Evolutionary conservation across 2,329 filamentous ascomycete genomes (phyloP).

Genomic region (Verticillium isaacii): DNA sequence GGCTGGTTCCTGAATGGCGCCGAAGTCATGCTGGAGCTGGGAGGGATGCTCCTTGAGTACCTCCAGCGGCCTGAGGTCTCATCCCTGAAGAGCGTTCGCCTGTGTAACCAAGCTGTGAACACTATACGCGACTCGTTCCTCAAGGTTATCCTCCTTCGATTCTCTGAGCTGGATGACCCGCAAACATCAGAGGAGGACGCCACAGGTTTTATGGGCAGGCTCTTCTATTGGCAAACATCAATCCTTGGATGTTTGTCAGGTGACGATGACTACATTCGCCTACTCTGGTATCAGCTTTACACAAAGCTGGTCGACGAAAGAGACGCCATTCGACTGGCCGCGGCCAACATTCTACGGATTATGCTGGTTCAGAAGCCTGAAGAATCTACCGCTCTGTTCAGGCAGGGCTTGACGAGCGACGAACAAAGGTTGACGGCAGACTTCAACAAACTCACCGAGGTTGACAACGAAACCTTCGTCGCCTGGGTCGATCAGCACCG

Average conservation of each 20-base stretch:
- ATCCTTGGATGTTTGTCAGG: constrained; percentile 72
- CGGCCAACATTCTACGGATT: constrained; percentile 84
- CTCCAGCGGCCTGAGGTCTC: constrained; percentile 81
- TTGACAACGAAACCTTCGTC: constrained; percentile 86
- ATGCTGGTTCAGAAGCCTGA: constrained; percentile 89
- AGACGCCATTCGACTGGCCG: constrained; percentile 63
- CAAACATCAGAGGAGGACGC: constrained; percentile 57
- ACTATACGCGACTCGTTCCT: constrained; percentile 75
- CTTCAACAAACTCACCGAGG: constrained; percentile 78
- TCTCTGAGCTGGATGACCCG: constrained; percentile 76
- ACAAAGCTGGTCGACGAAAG: constrained; percentile 74
- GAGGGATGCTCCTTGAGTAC: constrained; percentile 80
- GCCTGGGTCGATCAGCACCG: constrained; percentile 83
- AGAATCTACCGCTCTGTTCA: constrained; percentile 70
- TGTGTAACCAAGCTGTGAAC: constrained; percentile 79
- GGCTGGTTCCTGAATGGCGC: constrained; percentile 94
- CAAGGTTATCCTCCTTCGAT: constrained; percentile 69
- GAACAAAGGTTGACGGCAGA: constrained; percentile 68
- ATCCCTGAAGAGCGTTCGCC: constrained; percentile 77
- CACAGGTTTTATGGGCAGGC: constrained; percentile 71
- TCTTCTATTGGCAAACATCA: constrained; percentile 94
- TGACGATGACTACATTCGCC: constrained; percentile 76
- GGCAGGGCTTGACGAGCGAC: constrained; percentile 64
- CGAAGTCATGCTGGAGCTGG: constrained; percentile 77
- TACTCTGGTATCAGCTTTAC: constrained; percentile 92